These are phyloP conservation scores for Cutaneotrichosporon curvatum DNA, from an alignment of 1,284 basidiomycete genomes.

Conservation along the genomic window DNA sequence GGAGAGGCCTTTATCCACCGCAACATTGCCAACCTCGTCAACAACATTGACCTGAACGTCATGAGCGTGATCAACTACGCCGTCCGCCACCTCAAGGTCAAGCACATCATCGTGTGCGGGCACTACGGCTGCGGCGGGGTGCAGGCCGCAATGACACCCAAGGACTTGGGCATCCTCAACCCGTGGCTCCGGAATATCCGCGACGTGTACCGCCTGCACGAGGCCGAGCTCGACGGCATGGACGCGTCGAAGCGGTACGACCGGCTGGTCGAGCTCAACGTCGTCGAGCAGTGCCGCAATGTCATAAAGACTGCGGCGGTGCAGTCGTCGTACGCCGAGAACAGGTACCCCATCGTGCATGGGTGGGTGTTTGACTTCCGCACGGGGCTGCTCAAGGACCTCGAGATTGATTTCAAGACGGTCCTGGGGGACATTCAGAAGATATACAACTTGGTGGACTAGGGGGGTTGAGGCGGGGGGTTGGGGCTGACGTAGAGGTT, in stretches of 20 bases:
- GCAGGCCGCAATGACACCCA: constrained; percentile 17
- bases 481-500: too few species aligned
- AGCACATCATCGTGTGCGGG: constrained; percentile 20
- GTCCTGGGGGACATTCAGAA: constrained; percentile 16
- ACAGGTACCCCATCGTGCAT: constrained; percentile 16
- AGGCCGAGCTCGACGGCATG: constrained; percentile 15
- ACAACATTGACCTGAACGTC: constrained; percentile 15
- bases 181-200: constrained; percentile 21
- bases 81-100: constrained; percentile 17
- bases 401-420: constrained; percentile 11
- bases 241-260: constrained; percentile 10
- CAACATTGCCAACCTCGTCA: constrained; percentile 20
- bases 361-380: constrained; percentile 19
- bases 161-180: constrained; percentile 19
- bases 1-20: constrained; percentile 21
- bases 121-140: constrained; percentile 20
- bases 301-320: constrained; percentile 19
- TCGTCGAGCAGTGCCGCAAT: constrained; percentile 18
- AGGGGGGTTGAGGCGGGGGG: not conserved
- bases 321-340: constrained; percentile 11
- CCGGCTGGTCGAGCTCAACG: constrained; percentile 19
- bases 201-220: constrained; percentile 17
- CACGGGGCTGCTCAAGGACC: constrained; percentile 17
- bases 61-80: constrained; percentile 21
- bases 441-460: constrained; percentile 16